Base-by-base conservation (phyloP, 352 stramenopile genomes). In the Globisporangium splendens region DNA sequence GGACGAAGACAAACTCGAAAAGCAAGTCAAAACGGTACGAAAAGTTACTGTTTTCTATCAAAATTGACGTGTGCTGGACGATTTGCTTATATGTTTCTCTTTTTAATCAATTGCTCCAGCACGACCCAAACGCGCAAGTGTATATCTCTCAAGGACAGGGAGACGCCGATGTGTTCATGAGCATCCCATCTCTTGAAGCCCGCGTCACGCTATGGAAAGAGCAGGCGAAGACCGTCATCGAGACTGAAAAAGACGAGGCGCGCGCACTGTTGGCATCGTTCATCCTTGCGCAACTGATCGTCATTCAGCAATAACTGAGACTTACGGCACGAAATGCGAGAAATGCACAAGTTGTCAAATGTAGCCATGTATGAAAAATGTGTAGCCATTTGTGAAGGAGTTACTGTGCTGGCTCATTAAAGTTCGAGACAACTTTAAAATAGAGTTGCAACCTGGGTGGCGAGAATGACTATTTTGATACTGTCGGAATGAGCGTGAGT, bases 101-200 rank as follows among this genome's bases (percentile, higher is more conserved):
- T 47, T 10, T 48, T 56, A 2, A 53, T n/a, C n/a, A n/a, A n/a
- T n/a, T n/a, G n/a, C 13, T 5, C 38, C 54, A 93, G 84, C 75
- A 92, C 42, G 77, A 92, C 35, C 61, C 70, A 14, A 69, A 83
- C 43, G 73, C 82, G 1, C 78, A 89, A 43, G 79, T 91, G 17
- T 91, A 91, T 54, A 79, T 91, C 55, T 91, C 83, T n/a, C 80
- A 90, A 55, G 82, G 82, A 0, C 83, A 87, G 28, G 75, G 83
- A 55, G 83, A 88, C 50, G 79, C 81, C 3, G 84, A 93, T 17
- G 81, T 89, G 33, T 86, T 91, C 58, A 83, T 93, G 66, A 93
- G 77, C 51, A 91, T 93, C 46, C 84, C 84, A 31, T 82, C 69
- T 5, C 70, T 93, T 10, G 79, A 93, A 6, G 84, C 84, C 4